These are phyloP conservation scores for Candida easanensis DNA, from an alignment of 805 yeast genomes.

Conservation along the genomic window DNA sequence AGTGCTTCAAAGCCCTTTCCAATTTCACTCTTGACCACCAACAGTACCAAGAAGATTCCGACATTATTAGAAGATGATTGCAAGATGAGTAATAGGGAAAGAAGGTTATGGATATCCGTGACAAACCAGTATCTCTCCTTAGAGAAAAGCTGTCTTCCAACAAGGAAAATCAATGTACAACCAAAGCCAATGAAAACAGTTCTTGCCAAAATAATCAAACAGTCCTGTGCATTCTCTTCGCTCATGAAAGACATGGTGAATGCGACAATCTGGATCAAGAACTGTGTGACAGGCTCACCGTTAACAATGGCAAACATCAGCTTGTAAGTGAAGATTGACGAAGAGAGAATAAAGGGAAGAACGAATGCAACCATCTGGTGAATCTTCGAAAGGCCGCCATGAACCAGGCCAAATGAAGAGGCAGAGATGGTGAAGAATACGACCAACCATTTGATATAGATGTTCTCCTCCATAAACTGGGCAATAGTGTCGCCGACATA, in stretches of 20 bases:
- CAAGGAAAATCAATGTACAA: slow-evolving; percentile 32
- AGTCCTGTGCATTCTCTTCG: slow-evolving; percentile 27
- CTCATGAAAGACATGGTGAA: slow-evolving; percentile 31
- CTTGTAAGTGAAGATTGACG: slow-evolving; percentile 53
- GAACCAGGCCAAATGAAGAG: slow-evolving; percentile 26
- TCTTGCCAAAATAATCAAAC: slow-evolving; percentile 34
- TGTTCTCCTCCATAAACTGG: slow-evolving; percentile 35
- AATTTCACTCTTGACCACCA: slow-evolving; percentile 23
- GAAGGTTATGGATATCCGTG: slow-evolving; percentile 36
- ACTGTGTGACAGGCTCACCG: slow-evolving; percentile 50
- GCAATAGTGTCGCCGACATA: slow-evolving; percentile 51
- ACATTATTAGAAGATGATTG: slow-evolving; percentile 48
- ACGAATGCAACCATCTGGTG: slow-evolving; percentile 40
- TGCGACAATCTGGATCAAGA: slow-evolving; percentile 28
- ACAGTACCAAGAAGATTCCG: slow-evolving; percentile 45
- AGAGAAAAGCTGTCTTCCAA: slow-evolving; percentile 15
- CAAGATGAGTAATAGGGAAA: slow-evolving; percentile 43
- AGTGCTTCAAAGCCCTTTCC: slow-evolving; percentile 7
- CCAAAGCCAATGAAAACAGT: slow-evolving; percentile 33
- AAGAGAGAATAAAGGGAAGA: slow-evolving; percentile 42
- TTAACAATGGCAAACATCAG: slow-evolving; percentile 48
- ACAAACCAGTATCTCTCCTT: slow-evolving; percentile 21
- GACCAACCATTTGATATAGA: slow-evolving; percentile 45
- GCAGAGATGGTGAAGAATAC: slow-evolving; percentile 37
- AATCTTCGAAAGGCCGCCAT: slow-evolving; percentile 24